Evolutionary conservation across 306 rosid genomes (phyloP), one percentile per base, ranked within the genome.

Genomic region (Potentilla sterilis): DNA sequence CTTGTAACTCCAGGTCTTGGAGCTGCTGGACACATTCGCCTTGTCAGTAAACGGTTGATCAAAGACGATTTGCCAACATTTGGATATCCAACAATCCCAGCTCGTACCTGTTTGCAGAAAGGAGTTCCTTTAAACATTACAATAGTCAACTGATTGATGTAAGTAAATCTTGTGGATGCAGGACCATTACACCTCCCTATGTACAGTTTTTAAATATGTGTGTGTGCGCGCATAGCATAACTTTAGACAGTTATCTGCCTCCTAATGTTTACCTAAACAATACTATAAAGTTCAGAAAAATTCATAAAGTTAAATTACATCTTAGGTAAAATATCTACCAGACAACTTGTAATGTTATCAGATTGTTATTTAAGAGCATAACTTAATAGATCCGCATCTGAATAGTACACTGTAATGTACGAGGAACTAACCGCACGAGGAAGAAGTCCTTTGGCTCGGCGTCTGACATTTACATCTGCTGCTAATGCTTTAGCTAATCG

Each of bases 1-100:
- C 98, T 87, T 61, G 98, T 94, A 73, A 94, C 96, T 67, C 98
- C 98, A 22, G 98, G 97, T 70, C 98, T 91, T 48, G 98, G 96
- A 80, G 98, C 98, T 69, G 98, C 97, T 58, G 95, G 84, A 72
- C 98, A 94, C 90, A 90, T 84, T 78, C 97, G 88, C 44, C 97
- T 86, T 84, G 92, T 94, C 83, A 92, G 62, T 84, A 94, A 80
- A 61, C 97, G 98, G 80, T 94, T 92, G 73, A 94, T 83, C 81
- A 94, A 74, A 65, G 98, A 94, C 55, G 98, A 92, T 69, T 94
- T 94, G 15, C 98, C 98, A 75, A 94, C 98, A 79, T 94, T 94
- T 63, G 97, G 97, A 85, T 94, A 92, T 74, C 98, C 98, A 81
- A 94, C 89, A 82, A 92, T 87, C 84, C 98, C 97, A 79, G 98